phyloP scores from a whole-genome alignment of 192 early-diverging fungal genomes.

The Glomus cerebriforme region DNA sequence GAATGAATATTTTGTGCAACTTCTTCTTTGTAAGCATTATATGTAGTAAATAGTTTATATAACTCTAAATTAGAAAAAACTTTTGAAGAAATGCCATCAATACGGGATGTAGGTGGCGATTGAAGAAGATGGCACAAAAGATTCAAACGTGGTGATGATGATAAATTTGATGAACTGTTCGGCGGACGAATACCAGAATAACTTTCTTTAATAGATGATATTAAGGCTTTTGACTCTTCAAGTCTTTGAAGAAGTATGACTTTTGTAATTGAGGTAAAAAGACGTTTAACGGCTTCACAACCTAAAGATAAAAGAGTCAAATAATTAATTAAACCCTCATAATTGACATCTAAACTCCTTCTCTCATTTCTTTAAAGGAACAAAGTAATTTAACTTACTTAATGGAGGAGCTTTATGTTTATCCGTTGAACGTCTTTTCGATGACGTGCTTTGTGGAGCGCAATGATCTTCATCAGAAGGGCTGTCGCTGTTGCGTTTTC shows the following conservation, averaged over 20 bases:
- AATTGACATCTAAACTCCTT: not conserved
- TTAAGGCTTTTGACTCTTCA: conserved; percentile 31
- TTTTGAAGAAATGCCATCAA: conserved; percentile 34
- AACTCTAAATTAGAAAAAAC: conserved; percentile 35
- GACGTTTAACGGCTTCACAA: conserved; percentile 32
- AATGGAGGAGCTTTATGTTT: conserved; percentile 33
- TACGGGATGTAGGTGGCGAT: conserved; percentile 33
- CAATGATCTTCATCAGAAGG: conserved; percentile 26
- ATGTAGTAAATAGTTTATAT: conserved; percentile 33
- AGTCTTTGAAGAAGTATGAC: conserved; percentile 29
- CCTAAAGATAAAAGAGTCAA: not conserved
- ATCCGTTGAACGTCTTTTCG: conserved; percentile 25
- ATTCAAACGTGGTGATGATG: conserved; percentile 24
- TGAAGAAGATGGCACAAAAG: conserved; percentile 31
- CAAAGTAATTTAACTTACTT: conserved; percentile 11
- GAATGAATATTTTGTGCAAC: conserved; percentile 18
- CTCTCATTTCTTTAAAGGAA: not conserved
- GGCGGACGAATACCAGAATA: conserved; percentile 11
- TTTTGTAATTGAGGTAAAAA: conserved; percentile 27
- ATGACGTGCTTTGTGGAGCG: not conserved
- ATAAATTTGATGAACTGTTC: not conserved
- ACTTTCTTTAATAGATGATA: conserved; percentile 21
- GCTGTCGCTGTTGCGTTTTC: conserved; percentile 16
- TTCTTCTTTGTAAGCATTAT: conserved; percentile 33
- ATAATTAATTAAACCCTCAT: not conserved